These are phyloP conservation scores for Penicillium flavigenum DNA, from an alignment of 495 filamentous ascomycete genomes.

Conservation along the genomic window DNA sequence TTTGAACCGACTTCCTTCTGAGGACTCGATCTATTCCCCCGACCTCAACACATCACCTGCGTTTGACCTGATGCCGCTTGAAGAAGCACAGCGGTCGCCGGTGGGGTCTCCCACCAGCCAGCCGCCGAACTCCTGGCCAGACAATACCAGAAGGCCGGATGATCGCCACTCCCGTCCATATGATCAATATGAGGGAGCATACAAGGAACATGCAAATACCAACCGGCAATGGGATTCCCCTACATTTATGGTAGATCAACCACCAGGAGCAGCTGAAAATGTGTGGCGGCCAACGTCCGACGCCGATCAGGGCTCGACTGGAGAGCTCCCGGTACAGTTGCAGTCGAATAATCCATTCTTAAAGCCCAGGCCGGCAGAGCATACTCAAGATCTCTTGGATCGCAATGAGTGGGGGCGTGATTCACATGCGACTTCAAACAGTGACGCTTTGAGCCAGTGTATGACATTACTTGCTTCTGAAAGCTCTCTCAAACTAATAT, in stretches of 20 bases:
- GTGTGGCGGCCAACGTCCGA: constrained; percentile 23
- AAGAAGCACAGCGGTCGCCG: constrained; percentile 46
- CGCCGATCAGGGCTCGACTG: constrained; percentile 14
- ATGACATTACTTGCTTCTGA: constrained; percentile 7
- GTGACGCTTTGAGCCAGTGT: constrained; percentile 39
- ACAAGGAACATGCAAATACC: constrained; percentile 13
- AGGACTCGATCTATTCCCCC: constrained; percentile 44
- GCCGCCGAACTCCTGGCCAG: constrained; percentile 37
- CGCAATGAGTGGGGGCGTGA: constrained; percentile 25
- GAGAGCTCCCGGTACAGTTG: constrained; percentile 36
- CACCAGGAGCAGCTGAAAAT: constrained; percentile 26
- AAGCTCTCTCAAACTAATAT: background rate
- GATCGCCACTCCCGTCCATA: constrained; percentile 17
- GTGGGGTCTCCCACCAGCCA: constrained; percentile 33
- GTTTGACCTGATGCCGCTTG: constrained; percentile 46
- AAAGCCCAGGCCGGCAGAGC: constrained; percentile 27
- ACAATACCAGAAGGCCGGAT: constrained; percentile 27
- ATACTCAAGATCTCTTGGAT: constrained; percentile 27
- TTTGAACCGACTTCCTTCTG: constrained; percentile 33
- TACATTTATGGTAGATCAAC: constrained; percentile 29
- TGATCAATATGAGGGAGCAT: constrained; percentile 5
- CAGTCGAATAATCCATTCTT: constrained; percentile 49
- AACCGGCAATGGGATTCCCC: constrained; percentile 24
- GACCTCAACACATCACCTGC: constrained; percentile 47
- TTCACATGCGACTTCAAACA: constrained; percentile 27